Percentiles rank a stretch among this genome's conserved stretches.
Conservation (phyloP, 495 filamentous ascomycete species). For the Lindgomyces ingoldianus region DNA sequence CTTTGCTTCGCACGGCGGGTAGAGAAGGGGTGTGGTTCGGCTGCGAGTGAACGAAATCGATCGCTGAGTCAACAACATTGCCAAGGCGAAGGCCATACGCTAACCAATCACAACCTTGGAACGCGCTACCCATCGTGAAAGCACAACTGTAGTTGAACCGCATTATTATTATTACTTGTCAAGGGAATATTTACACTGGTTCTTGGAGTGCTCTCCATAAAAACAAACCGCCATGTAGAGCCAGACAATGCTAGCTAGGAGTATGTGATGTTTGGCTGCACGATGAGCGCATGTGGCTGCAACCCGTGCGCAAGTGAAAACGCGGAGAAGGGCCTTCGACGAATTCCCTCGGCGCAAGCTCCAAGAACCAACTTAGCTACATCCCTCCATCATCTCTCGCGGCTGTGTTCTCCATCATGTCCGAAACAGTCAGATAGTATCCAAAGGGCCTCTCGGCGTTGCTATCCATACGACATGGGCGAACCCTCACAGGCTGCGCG, state of each 20-base stretch:
- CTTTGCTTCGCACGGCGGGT: too few species aligned
- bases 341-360: not conserved
- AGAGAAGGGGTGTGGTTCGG: too few species aligned
- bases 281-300: not conserved
- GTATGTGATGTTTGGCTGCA: not conserved
- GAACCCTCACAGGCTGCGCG: slow-evolving; percentile 27
- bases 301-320: too few species aligned
- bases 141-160: too few species aligned
- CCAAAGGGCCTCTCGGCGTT: not conserved
- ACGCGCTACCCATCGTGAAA: too few species aligned
- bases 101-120: not conserved
- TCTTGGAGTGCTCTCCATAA: too few species aligned
- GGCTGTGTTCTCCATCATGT: not conserved
- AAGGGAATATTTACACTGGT: too few species aligned
- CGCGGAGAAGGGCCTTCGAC: not conserved
- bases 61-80: not conserved
- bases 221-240: too few species aligned
- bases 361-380: not conserved
- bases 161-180: too few species aligned
- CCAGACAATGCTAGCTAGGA: not conserved
- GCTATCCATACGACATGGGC: slow-evolving; percentile 24
- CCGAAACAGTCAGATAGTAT: slow-evolving; percentile 7
- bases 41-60: not conserved
- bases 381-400: not conserved
- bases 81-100: too few species aligned